Percentiles rank a stretch among this genome's conserved stretches.
These are phyloP conservation scores for Acanthamoeba triangularis DNA, from an alignment of 208 protist species.

Conservation along the genomic window DNA sequence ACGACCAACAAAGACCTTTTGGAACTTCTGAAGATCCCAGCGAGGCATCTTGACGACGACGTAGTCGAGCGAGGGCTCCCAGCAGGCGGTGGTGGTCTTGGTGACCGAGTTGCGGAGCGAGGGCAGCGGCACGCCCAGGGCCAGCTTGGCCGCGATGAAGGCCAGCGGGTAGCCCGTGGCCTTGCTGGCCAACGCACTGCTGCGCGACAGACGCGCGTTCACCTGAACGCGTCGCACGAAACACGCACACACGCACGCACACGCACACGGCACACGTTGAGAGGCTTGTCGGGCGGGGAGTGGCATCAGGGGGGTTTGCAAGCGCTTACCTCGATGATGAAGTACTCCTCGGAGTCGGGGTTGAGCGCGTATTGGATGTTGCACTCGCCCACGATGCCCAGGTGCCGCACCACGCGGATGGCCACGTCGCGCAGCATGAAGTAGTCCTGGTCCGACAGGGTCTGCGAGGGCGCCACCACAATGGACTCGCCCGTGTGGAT, in stretches of 20 bases:
- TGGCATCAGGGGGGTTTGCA: not conserved
- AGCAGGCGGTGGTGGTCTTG: constrained; percentile 92
- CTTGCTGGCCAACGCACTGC: constrained; percentile 98
- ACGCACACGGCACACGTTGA: not conserved
- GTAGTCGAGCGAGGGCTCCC: constrained; percentile 99
- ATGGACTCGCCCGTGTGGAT: constrained; percentile 99
- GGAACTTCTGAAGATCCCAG: constrained; percentile 98
- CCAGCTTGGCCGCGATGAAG: constrained; percentile 98
- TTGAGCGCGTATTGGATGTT: constrained; percentile 99
- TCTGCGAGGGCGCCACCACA: constrained; percentile 98
- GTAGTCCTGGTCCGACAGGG: constrained; percentile 98
- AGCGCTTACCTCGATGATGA: constrained; percentile 95
- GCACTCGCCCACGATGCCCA: constrained; percentile 98
- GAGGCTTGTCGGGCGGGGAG: not conserved
- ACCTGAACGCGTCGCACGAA: constrained; percentile 85
- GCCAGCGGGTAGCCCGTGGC: constrained; percentile 99
- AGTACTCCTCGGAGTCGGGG: constrained; percentile 97
- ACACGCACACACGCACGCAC: not conserved
- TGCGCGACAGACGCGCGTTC: constrained; percentile 98
- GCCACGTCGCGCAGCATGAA: constrained; percentile 97
- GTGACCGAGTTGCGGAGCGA: constrained; percentile 94
- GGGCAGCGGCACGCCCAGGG: constrained; percentile 96
- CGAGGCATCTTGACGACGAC: constrained; percentile 96
- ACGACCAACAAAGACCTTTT: constrained; percentile 87
- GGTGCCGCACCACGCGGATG: constrained; percentile 95